Evolutionary conservation across 2,329 filamentous ascomycete genomes (phyloP).

Genomic region (Arthrobotrys entomopaga): DNA sequence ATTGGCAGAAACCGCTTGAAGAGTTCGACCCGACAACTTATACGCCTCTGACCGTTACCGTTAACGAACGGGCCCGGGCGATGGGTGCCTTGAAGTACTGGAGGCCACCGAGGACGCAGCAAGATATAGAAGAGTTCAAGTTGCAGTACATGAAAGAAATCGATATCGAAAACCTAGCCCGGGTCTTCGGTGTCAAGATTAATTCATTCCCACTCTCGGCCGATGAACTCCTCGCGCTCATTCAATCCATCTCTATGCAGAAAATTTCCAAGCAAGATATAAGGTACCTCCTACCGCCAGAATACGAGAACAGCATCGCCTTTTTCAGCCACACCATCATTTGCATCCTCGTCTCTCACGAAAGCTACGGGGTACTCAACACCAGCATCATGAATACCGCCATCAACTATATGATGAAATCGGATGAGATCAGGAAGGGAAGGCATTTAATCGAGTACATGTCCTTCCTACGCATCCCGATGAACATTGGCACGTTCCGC

Average conservation of each 20-base stretch:
- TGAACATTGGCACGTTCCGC: conserved; percentile 34
- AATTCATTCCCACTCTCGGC: conserved; percentile 15
- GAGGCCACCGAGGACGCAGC: not conserved
- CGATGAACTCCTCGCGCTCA: conserved; percentile 26
- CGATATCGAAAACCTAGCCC: conserved; percentile 20
- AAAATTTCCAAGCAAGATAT: conserved; percentile 42
- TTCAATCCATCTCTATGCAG: conserved; percentile 16
- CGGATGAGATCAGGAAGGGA: conserved; percentile 39
- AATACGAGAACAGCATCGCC: conserved; percentile 29
- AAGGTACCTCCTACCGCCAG: conserved; percentile 36
- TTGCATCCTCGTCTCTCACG: conserved; percentile 33
- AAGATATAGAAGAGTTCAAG: conserved; percentile 34
- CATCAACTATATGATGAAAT: conserved; percentile 43
- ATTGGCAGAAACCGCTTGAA: conserved; percentile 20
- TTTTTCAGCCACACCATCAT: conserved; percentile 36
- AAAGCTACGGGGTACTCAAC: conserved; percentile 22
- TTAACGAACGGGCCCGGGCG: conserved; percentile 10
- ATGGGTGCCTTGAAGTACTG: conserved; percentile 20
- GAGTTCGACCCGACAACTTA: conserved; percentile 31
- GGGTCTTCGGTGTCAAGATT: conserved; percentile 24
- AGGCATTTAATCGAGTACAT: conserved; percentile 44
- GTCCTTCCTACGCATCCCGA: conserved; percentile 30
- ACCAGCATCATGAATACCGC: conserved; percentile 39
- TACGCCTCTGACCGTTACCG: conserved; percentile 4
- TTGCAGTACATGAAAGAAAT: conserved; percentile 26